Base-by-base conservation (phyloP, 345 rosid genomes). In the Diplotaxis tenuifolia region DNA sequence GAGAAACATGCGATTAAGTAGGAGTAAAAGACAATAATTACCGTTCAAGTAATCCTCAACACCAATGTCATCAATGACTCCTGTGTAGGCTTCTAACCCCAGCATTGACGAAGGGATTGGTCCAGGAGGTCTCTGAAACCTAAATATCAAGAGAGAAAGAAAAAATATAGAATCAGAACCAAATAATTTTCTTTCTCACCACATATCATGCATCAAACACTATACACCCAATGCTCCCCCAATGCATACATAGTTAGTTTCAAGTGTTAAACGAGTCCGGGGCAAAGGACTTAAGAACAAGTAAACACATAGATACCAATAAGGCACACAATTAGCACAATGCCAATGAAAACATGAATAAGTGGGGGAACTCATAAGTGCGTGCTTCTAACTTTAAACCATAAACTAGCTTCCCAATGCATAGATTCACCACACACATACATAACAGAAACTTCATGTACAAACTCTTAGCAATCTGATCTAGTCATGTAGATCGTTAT, bases 71-170 rank as follows among this genome's bases (percentile, higher is more conserved):
- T 88, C 92, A 83, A 94, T 58, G 27, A 76, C 80, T 67, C 98
- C 96, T 4, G 89, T 86, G 60, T 86, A 40, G 38, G 92, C 89
- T 79, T 94, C 97, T 49, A 88, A 70, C 5, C 96, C 96, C 9
- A 94, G 86, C 96, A 87, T 87, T 53, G 97, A 94, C n/a, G 98
- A 91, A 1, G 96, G 81, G 71, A 94, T 90, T 34, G 85, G 73
- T 65, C 96, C 91, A 1, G 88, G 81, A 11, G 97, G 98, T 89
- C 98, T 86, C 78, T 87, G 96, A 78, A 89, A 91, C 78, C 94
- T 93, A 83, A 19, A 23, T 54, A 36, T 47, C n/a, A 7, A 61
- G 29, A 72, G 0, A 60, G 22, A 42, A 18, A 45, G 28, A 25
- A 71, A 4, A 19, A 19, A n/a, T 12, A 71, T 6, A 20, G 3